phyloP scores from a whole-genome alignment of 2,329 filamentous ascomycete genomes.

The Cryphonectria naterciae region DNA sequence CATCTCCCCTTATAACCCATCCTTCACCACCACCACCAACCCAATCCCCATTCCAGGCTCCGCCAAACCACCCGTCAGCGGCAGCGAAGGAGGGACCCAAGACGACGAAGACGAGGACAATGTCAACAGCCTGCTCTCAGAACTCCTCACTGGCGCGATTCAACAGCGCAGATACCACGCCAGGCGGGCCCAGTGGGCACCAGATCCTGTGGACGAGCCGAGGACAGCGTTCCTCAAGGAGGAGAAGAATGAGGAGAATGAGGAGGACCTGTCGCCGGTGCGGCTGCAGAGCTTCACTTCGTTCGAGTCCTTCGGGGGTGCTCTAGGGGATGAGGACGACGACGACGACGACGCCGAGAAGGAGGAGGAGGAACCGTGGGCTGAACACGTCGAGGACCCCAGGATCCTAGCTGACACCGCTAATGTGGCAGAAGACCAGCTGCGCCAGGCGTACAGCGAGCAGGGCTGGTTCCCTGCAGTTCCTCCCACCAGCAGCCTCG shows the following conservation, averaged over 20 bases:
- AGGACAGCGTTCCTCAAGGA: background rate
- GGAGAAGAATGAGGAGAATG: background rate
- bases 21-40: background rate
- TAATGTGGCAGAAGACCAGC: background rate
- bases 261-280: background rate
- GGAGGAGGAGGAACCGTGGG: background rate
- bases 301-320: constrained; percentile 1
- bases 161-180: background rate
- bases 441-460: constrained; percentile 22
- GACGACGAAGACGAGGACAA: background rate
- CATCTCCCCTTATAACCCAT: background rate
- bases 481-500: background rate
- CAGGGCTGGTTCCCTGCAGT: constrained; percentile 14
- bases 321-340: too few relatives aligned
- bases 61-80: background rate
- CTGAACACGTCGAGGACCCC: background rate
- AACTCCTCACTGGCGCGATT: background rate
- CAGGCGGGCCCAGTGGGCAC: background rate
- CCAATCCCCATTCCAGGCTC: constrained; percentile 6
- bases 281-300: background rate
- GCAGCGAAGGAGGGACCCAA: background rate
- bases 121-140: background rate
- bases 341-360: too few relatives aligned
- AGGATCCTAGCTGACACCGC: background rate
- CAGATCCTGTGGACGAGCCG: background rate